A percentile compares a stretch with the other conserved stretches of the same genome.
Conservation (phyloP, 768 basidiomycete species). For the Lentinula raphanica region DNA sequence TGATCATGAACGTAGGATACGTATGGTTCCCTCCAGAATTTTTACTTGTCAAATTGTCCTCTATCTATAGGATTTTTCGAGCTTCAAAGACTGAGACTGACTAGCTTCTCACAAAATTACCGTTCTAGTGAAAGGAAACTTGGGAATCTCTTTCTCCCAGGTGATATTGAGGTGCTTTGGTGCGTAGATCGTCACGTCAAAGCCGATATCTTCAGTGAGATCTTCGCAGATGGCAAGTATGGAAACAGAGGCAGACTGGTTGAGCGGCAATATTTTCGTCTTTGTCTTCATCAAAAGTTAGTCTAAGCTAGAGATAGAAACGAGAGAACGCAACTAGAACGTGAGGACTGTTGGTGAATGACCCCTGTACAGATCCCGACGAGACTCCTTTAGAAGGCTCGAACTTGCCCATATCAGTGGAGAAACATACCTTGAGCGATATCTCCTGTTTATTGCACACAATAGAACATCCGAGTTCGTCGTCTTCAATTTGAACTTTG, state of each 20-base stretch:
- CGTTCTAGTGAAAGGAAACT: conserved; percentile 36
- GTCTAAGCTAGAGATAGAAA: neutral
- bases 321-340: conserved; percentile 29
- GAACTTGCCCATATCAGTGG: neutral
- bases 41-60: conserved; percentile 57
- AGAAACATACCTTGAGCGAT: conserved; percentile 31
- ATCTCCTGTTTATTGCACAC: conserved; percentile 23
- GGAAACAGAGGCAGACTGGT: conserved; percentile 36
- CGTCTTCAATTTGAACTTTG: conserved; percentile 44
- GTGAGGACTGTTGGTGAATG: conserved; percentile 50
- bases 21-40: conserved; percentile 83
- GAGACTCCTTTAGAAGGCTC: neutral
- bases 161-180: conserved; percentile 26
- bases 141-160: conserved; percentile 41
- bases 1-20: conserved; percentile 78
- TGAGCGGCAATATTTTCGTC: conserved; percentile 30
- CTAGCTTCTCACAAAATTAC: too few relatives aligned
- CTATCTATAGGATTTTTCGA: conserved; percentile 35
- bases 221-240: conserved; percentile 71
- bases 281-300: conserved; percentile 24
- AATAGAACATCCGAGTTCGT: neutral
- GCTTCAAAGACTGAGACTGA: too few relatives aligned
- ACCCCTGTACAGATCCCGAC: conserved; percentile 26
- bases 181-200: conserved; percentile 62
- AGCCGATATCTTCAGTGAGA: conserved; percentile 52